Evolutionary conservation across 768 basidiomycete genomes (phyloP).

Genomic region (Auricularia cornea): DNA sequence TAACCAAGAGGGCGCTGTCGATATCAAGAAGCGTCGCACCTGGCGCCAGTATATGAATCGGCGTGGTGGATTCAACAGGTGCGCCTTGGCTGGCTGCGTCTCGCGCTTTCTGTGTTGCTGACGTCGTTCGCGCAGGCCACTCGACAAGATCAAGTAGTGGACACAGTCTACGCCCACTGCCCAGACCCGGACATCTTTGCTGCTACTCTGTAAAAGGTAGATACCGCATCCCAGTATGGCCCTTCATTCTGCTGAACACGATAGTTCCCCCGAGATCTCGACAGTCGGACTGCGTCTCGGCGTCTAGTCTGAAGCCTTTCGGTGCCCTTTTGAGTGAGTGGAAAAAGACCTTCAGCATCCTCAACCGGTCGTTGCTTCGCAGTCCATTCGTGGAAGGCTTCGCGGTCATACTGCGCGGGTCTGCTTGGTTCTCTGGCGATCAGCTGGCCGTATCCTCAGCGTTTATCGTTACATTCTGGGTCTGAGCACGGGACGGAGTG

Average conservation of each 20-base stretch:
- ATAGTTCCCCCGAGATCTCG: not conserved
- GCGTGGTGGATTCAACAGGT: conserved; percentile 83
- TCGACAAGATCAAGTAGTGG: not conserved
- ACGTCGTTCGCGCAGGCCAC: not conserved
- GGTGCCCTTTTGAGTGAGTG: too few relatives aligned
- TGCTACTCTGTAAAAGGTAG: not conserved
- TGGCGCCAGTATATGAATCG: conserved; percentile 99
- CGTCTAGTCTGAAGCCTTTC: too few relatives aligned
- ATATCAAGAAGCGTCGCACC: conserved; percentile 75
- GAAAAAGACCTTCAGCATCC: too few relatives aligned
- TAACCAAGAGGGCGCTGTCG: conserved; percentile 63
- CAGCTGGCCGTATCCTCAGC: too few relatives aligned
- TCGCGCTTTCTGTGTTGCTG: not conserved
- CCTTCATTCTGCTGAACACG: not conserved
- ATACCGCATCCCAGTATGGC: not conserved
- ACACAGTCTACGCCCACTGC: not conserved
- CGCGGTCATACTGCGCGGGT: too few relatives aligned
- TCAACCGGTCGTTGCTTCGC: too few relatives aligned
- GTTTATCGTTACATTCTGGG: too few relatives aligned
- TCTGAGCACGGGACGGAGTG: too few relatives aligned
- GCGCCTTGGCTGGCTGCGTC: conserved; percentile 4
- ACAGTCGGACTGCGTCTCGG: too few relatives aligned
- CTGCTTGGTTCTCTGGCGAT: too few relatives aligned
- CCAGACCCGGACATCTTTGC: not conserved
- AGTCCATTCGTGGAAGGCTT: too few relatives aligned